A percentile compares a stretch with the other conserved stretches of the same genome.
Evolutionary conservation across 1,284 basidiomycete species (phyloP).

Genomic region (Ustilago xerochloae): DNA sequence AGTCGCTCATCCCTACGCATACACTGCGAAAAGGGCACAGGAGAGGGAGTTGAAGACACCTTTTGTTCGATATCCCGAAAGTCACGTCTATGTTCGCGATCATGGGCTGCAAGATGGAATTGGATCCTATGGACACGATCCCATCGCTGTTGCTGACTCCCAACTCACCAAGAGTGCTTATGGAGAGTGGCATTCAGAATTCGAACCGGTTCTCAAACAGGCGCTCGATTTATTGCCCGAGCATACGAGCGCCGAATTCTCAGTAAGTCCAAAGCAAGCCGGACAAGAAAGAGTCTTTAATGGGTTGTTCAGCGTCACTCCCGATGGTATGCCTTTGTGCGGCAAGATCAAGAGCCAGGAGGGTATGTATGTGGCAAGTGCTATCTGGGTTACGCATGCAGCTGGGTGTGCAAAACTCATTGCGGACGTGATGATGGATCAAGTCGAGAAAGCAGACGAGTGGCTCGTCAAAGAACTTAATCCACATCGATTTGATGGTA

Average conservation of each 20-base stretch:
- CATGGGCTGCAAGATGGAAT: constrained; percentile 12
- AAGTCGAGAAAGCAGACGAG: neutral
- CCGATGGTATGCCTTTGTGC: constrained; percentile 11
- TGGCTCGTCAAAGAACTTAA: constrained; percentile 3
- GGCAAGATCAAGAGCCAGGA: neutral
- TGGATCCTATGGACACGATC: constrained; percentile 14
- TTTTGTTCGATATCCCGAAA: constrained; percentile 14
- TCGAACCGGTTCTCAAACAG: neutral
- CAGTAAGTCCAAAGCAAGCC: neutral
- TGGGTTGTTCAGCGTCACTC: constrained; percentile 22
- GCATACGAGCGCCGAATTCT: neutral
- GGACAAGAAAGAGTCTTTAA: constrained; percentile 5
- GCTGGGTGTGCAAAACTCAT: constrained; percentile 12
- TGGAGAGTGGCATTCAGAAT: constrained; percentile 3
- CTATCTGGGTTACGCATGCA: constrained; percentile 18
- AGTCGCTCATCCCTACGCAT: constrained; percentile 15
- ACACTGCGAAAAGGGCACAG: neutral
- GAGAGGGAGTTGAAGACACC: neutral
- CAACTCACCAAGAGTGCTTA: constrained; percentile 2
- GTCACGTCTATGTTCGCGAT: constrained; percentile 15
- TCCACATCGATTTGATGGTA: constrained; percentile 4
- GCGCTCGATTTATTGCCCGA: neutral
- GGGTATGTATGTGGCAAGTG: constrained; percentile 7
- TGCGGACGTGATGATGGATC: constrained; percentile 1
- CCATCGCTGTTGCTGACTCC: constrained; percentile 6